Percentiles rank a stretch among this genome's conserved stretches.
These are phyloP conservation scores for Neonectria sp. DNA, from an alignment of 2,329 filamentous ascomycete genomes.

Conservation along the genomic window DNA sequence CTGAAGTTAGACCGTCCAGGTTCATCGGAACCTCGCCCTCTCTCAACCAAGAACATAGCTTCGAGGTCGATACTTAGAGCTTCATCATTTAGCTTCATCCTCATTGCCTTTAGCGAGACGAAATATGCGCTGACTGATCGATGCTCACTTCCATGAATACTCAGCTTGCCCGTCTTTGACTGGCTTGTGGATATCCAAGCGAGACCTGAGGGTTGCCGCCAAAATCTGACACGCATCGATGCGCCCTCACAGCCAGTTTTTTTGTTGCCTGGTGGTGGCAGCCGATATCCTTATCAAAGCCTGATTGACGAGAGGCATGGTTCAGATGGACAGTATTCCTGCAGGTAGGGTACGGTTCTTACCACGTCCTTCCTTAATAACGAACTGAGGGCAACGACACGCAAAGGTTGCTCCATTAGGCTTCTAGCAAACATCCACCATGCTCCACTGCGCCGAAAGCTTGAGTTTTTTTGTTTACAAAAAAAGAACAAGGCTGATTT, in stretches of 20 bases:
- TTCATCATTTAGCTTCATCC: not conserved
- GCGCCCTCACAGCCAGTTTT: not conserved
- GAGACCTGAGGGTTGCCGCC: constrained; percentile 6
- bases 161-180: not conserved
- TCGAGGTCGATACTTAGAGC: not conserved
- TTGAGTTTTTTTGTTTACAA: not conserved
- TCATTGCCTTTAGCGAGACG: not conserved
- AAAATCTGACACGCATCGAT: constrained; percentile 8
- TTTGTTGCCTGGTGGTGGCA: not conserved
- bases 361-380: not conserved
- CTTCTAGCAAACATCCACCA: not conserved
- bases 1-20: not conserved
- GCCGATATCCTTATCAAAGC: not conserved
- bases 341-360: not conserved
- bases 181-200: not conserved
- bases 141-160: too few relatives aligned
- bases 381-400: not conserved
- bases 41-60: not conserved
- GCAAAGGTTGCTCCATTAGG: not conserved
- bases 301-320: not conserved
- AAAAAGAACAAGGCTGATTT: not conserved
- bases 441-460: not conserved
- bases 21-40: not conserved
- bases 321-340: not conserved
- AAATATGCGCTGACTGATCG: not conserved